Conservation (phyloP, 345 rosid species). For the Hibiscus syriacus region DNA sequence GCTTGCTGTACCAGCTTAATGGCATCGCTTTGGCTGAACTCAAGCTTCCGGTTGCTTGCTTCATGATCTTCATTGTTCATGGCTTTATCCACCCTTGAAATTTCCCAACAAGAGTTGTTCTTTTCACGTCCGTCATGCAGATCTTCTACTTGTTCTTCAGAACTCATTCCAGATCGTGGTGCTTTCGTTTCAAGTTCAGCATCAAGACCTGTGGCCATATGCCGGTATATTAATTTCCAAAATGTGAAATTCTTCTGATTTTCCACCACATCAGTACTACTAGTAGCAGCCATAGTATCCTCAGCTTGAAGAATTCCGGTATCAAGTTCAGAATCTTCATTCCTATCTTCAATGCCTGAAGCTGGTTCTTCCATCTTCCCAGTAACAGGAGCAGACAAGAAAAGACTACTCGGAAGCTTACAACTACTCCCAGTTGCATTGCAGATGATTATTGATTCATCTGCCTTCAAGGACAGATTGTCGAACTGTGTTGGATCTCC, state of each 20-base stretch:
- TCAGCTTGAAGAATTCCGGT: background rate
- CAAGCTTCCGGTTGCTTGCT: slow-evolving; percentile 23
- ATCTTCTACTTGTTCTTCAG: slow-evolving; percentile 17
- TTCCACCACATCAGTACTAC: slow-evolving; percentile 21
- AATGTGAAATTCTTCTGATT: slow-evolving; percentile 43
- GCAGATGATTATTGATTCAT: background rate
- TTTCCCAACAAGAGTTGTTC: slow-evolving; percentile 11
- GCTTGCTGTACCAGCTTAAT: slow-evolving; percentile 73
- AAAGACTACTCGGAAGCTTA: too few species aligned
- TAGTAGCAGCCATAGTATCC: slow-evolving; percentile 13
- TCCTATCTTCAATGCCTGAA: slow-evolving; percentile 15
- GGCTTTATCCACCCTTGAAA: slow-evolving; percentile 11
- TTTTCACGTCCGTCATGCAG: background rate
- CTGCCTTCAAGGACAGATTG: background rate
- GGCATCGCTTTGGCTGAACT: slow-evolving; percentile 42
- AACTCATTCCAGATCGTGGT: slow-evolving; percentile 17
- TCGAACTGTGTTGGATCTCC: background rate
- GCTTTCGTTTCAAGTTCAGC: slow-evolving; percentile 29
- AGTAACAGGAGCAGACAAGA: background rate
- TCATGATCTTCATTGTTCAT: slow-evolving; percentile 24
- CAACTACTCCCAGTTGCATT: background rate
- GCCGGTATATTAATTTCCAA: slow-evolving; percentile 70
- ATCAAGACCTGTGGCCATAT: slow-evolving; percentile 58
- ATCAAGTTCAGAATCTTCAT: slow-evolving; percentile 13
- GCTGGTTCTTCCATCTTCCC: slow-evolving; percentile 12